These are phyloP conservation scores for Brassica nigra DNA, from an alignment of 345 rosid species.

Conservation along the genomic window DNA sequence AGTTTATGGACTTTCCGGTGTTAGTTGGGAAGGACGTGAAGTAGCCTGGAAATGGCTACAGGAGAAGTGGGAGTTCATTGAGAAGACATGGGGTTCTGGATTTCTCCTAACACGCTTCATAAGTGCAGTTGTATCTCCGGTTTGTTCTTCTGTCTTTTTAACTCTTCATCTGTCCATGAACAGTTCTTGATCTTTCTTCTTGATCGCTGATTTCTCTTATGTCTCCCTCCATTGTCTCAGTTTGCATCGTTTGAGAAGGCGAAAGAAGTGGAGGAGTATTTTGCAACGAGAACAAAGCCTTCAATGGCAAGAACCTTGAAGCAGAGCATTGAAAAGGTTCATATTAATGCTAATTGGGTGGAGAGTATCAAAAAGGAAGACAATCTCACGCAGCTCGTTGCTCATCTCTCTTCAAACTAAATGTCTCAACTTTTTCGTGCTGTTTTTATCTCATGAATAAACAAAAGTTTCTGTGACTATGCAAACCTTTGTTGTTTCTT, in stretches of 20 bases:
- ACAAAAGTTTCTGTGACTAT: not conserved
- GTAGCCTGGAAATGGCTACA: constrained; percentile 91
- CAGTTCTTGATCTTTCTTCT: not conserved
- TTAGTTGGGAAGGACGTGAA: constrained; percentile 82
- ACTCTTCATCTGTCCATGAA: not conserved
- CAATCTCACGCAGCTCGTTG: constrained; percentile 49
- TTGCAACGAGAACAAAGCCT: constrained; percentile 57
- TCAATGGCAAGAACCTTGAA: constrained; percentile 81
- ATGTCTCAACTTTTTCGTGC: not conserved
- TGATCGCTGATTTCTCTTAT: not conserved
- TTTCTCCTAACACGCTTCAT: constrained; percentile 71
- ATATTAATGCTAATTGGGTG: constrained; percentile 82
- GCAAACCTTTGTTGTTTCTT: constrained; percentile 15
- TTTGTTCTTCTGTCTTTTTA: constrained; percentile 39
- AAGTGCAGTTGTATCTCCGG: constrained; percentile 77
- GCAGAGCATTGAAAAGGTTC: constrained; percentile 84
- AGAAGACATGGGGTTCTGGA: constrained; percentile 71
- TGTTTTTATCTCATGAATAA: not conserved
- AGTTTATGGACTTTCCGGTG: constrained; percentile 68
- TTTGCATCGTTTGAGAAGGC: constrained; percentile 85
- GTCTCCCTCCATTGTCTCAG: constrained; percentile 41
- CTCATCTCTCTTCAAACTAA: constrained; percentile 46
- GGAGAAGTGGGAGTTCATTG: constrained; percentile 82
- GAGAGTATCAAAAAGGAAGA: constrained; percentile 65
- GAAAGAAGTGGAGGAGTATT: constrained; percentile 81